These are phyloP conservation scores for Sclerotinia borealis DNA, from an alignment of 2,329 filamentous ascomycete species.

Conservation along the genomic window DNA sequence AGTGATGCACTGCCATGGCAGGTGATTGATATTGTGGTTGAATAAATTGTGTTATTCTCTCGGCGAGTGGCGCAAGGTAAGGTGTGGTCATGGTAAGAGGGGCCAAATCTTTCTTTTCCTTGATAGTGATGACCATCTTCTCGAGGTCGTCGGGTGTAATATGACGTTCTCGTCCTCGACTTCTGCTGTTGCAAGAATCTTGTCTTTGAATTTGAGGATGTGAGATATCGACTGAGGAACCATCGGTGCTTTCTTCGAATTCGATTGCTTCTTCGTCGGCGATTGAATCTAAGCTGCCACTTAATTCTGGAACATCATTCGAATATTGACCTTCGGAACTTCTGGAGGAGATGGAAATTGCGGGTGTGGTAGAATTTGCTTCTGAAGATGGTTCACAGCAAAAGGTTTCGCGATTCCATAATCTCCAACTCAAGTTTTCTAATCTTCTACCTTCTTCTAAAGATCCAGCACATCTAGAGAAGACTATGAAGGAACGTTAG, in stretches of 20 bases:
- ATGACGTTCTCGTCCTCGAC: conserved; percentile 72
- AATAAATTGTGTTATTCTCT: conserved; percentile 2
- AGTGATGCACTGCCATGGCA: conserved; percentile 28
- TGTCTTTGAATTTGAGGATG: conserved; percentile 60
- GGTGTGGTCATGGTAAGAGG: conserved; percentile 41
- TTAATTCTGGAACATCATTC: conserved; percentile 65
- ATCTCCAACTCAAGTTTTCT: conserved; percentile 92
- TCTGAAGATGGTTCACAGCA: conserved; percentile 66
- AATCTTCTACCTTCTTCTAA: conserved; percentile 87
- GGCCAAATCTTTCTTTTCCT: conserved; percentile 69
- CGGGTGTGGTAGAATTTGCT: conserved; percentile 39
- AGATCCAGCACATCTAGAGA: conserved; percentile 88
- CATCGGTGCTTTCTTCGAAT: conserved; percentile 41
- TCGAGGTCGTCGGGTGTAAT: conserved; percentile 90
- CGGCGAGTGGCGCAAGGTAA: conserved; percentile 36
- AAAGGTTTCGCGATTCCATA: conserved; percentile 92
- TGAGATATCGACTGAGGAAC: conserved; percentile 50
- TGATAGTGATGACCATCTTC: conserved; percentile 89
- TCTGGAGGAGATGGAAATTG: conserved; percentile 33
- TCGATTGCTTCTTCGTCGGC: conserved; percentile 62
- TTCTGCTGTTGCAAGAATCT: conserved; percentile 66
- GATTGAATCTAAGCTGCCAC: conserved; percentile 70
- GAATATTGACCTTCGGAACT: conserved; percentile 34
- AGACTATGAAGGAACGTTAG: conserved; percentile 51
- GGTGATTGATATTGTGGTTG: conserved; percentile 45